phyloP scores from a whole-genome alignment of 1,284 basidiomycete genomes.

The Leccinum pachyderme region DNA sequence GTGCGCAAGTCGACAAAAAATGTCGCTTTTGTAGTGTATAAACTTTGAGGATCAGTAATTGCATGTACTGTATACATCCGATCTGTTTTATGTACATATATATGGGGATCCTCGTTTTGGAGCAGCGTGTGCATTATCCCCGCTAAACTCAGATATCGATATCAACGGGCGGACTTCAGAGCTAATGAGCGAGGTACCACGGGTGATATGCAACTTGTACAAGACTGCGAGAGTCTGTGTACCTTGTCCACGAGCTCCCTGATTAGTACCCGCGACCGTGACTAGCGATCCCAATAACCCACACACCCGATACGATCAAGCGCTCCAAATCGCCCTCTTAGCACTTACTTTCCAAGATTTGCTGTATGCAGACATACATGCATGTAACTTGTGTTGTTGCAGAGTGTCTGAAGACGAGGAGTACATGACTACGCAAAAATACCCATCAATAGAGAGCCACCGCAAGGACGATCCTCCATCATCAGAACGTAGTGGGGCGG shows the following conservation, averaged over 20 bases:
- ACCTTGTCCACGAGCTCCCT: too few relatives aligned
- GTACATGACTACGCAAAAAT: conserved; percentile 13
- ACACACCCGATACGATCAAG: not conserved
- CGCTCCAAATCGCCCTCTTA: not conserved
- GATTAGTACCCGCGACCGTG: not conserved
- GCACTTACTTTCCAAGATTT: not conserved
- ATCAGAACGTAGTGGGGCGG: conserved; percentile 69
- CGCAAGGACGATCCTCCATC: not conserved
- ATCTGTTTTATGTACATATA: not conserved
- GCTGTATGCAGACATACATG: not conserved
- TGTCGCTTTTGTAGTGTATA: not conserved
- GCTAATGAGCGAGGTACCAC: not conserved
- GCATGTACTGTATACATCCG: not conserved
- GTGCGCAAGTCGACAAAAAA: not conserved
- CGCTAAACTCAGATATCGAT: too few relatives aligned
- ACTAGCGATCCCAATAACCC: not conserved
- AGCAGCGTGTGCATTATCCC: too few relatives aligned
- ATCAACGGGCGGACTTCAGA: too few relatives aligned
- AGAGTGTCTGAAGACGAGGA: conserved; percentile 8
- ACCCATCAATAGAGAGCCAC: not conserved
- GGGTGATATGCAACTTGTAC: not conserved
- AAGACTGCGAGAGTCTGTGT: not conserved
- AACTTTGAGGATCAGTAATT: not conserved
- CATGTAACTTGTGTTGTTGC: conserved; percentile 13
- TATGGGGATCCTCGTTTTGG: not conserved